phyloP scores from a whole-genome alignment of 2,329 filamentous ascomycete species.

The Penicillium sumatraense region DNA sequence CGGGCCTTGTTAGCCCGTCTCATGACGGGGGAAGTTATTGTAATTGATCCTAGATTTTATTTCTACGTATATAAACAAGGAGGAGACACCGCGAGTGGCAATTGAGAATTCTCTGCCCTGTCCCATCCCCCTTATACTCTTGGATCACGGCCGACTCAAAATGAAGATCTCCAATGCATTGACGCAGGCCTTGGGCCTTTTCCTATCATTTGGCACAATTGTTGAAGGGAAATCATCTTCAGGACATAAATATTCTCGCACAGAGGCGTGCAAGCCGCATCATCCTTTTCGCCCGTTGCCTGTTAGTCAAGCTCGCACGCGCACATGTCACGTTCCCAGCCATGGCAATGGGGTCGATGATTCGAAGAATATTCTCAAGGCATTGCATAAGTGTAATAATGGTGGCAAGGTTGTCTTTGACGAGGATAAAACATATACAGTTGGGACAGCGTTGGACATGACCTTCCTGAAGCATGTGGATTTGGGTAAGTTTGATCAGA shows the following conservation, averaged over 20 bases:
- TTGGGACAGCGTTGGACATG: conserved; percentile 68
- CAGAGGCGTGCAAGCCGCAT: conserved; percentile 32
- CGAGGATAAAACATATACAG: conserved; percentile 60
- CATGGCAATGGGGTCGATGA: conserved; percentile 50
- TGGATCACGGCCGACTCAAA: neutral
- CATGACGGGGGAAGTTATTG: too few relatives aligned
- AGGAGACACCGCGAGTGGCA: too few relatives aligned
- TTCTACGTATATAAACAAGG: too few relatives aligned
- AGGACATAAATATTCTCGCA: conserved; percentile 20
- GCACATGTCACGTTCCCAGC: conserved; percentile 34
- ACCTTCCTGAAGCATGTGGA: conserved; percentile 69
- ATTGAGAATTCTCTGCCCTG: neutral
- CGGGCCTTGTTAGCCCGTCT: conserved; percentile 7
- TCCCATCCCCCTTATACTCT: neutral
- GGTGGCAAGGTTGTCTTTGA: conserved; percentile 66
- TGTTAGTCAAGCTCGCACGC: conserved; percentile 26
- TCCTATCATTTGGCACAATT: conserved; percentile 22
- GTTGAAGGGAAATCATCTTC: conserved; percentile 22
- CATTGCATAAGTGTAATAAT: conserved; percentile 64
- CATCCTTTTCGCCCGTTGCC: conserved; percentile 37
- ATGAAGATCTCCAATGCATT: conserved; percentile 34
- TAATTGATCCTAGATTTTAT: too few relatives aligned
- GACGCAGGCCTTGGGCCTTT: conserved; percentile 26
- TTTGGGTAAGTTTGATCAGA: conserved; percentile 51
- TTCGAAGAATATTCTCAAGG: conserved; percentile 56